These are phyloP conservation scores for Linnemannia exigua DNA, from an alignment of 192 early-diverging fungal genomes.

Conservation along the genomic window DNA sequence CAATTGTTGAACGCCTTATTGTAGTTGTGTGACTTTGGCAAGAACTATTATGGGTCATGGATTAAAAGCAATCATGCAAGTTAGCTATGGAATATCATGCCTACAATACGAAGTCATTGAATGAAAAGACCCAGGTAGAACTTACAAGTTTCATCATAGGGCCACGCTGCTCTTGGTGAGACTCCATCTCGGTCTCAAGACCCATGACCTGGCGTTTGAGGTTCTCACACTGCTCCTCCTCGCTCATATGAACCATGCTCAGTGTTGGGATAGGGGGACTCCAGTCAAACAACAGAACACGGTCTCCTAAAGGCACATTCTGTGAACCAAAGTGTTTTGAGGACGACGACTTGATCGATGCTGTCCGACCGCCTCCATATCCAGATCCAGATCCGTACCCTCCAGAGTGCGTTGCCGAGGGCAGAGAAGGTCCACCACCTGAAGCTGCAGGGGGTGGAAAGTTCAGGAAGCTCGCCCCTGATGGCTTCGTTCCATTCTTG, in stretches of 20 bases:
- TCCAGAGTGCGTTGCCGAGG: slow-evolving; percentile 20
- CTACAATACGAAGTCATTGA: background rate
- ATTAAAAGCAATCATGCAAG: background rate
- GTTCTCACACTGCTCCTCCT: slow-evolving; percentile 68
- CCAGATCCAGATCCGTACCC: slow-evolving; percentile 14
- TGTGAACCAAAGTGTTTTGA: slow-evolving; percentile 25
- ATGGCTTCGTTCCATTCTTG: background rate
- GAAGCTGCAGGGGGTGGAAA: slow-evolving; percentile 11
- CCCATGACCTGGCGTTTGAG: slow-evolving; percentile 75
- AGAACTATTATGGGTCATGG: slow-evolving; percentile 68
- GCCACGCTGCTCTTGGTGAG: slow-evolving; percentile 74
- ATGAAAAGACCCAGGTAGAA: slow-evolving; percentile 12
- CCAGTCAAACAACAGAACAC: slow-evolving; percentile 63
- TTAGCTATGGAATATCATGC: background rate
- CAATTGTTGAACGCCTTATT: slow-evolving; percentile 78
- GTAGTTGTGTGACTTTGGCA: slow-evolving; percentile 67
- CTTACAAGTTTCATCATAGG: slow-evolving; percentile 64
- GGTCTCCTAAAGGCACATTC: slow-evolving; percentile 48
- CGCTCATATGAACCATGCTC: slow-evolving; percentile 19
- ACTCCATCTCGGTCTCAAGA: slow-evolving; percentile 77
- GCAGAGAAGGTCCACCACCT: background rate
- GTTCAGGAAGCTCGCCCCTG: slow-evolving; percentile 17
- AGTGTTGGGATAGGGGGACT: slow-evolving; percentile 62
- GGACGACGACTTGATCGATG: slow-evolving; percentile 40
- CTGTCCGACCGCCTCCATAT: slow-evolving; percentile 38